Evolutionary conservation across 495 filamentous ascomycete species (phyloP).

Genomic region (Aspergillus taichungensis): DNA sequence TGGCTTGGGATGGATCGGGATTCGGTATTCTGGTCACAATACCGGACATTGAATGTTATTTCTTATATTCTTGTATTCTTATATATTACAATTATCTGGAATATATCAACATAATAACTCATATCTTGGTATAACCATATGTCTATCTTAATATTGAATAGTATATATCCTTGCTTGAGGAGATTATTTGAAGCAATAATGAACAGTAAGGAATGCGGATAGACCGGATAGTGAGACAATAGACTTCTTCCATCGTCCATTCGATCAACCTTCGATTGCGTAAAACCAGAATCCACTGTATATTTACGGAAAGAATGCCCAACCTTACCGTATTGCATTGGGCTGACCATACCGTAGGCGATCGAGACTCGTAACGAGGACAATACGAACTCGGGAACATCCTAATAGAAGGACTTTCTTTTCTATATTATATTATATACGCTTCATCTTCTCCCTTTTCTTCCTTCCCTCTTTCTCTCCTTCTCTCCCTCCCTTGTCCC

Average conservation of each 20-base stretch:
- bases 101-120: too few relatives aligned
- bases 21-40: not conserved
- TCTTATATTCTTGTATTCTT: too few relatives aligned
- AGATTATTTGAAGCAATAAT: too few relatives aligned
- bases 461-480: slow-evolving; percentile 3
- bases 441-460: not conserved
- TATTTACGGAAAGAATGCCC: not conserved
- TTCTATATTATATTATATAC: slow-evolving; percentile 1
- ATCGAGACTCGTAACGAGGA: not conserved
- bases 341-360: not conserved
- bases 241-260: slow-evolving; percentile 23
- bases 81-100: too few relatives aligned
- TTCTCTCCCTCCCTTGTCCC: slow-evolving; percentile 2
- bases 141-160: too few relatives aligned
- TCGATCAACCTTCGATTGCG: slow-evolving; percentile 20
- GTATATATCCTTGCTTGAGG: too few relatives aligned
- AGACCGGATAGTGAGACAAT: slow-evolving; percentile 2
- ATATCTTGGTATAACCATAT: too few relatives aligned
- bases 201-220: too few relatives aligned
- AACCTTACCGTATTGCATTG: not conserved
- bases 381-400: not conserved
- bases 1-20: too few relatives aligned
- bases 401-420: not conserved
- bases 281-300: slow-evolving; percentile 6
- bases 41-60: too few relatives aligned